phyloP scores from a whole-genome alignment of 768 basidiomycete genomes.

The Lactarius hatsudake region DNA sequence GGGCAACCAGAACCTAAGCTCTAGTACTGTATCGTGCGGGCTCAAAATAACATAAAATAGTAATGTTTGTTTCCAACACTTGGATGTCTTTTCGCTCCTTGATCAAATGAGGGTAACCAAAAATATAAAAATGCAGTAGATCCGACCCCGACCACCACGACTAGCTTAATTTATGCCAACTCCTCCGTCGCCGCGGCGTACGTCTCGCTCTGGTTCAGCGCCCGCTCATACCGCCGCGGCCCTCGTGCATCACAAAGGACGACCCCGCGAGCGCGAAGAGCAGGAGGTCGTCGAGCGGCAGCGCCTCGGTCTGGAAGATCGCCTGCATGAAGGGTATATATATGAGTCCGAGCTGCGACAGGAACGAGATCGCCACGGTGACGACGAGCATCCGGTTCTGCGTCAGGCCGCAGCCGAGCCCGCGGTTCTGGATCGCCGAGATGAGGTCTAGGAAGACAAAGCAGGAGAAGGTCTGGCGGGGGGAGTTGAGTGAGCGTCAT shows the following conservation, averaged over 20 bases:
- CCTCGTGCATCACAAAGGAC: constrained; percentile 75
- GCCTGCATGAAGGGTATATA: constrained; percentile 90
- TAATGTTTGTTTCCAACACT: no score
- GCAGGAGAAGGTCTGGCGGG: constrained; percentile 84
- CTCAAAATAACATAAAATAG: no score
- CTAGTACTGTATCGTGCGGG: no score
- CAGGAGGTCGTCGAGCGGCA: constrained; percentile 66
- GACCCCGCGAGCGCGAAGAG: constrained; percentile 64
- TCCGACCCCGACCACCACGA: background rate
- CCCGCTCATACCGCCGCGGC: constrained; percentile 73
- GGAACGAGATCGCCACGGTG: constrained; percentile 83
- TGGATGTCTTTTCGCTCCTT: no score
- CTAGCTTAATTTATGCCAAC: constrained; percentile 39
- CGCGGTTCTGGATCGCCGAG: constrained; percentile 92
- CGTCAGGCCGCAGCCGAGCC: constrained; percentile 76
- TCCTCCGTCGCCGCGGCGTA: constrained; percentile 55
- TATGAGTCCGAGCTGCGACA: constrained; percentile 81
- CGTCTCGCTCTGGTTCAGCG: constrained; percentile 50
- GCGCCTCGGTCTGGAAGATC: constrained; percentile 90
- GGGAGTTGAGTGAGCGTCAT: no score
- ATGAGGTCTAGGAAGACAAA: constrained; percentile 98
- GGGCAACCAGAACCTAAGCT: no score
- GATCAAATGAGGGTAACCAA: background rate
- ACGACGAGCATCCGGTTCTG: constrained; percentile 88
- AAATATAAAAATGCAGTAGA: background rate